A percentile compares a stretch with the other conserved stretches of the same genome.
Evolutionary conservation across 192 early-diverging fungal species (phyloP).

Genomic region (Entomortierella lignicola): DNA sequence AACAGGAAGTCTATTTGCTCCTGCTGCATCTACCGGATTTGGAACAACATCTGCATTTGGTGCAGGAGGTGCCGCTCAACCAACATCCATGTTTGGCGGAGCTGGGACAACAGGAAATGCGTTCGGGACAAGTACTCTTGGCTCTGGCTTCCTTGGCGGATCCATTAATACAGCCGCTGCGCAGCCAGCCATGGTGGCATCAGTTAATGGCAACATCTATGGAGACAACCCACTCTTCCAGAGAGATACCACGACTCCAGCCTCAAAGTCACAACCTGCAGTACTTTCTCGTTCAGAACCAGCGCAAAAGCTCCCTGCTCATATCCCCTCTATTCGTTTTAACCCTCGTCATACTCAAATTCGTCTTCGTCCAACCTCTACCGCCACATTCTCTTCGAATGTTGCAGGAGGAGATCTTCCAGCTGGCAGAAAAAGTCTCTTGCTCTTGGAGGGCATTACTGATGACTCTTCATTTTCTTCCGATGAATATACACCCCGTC

Average conservation of each 20-base stretch:
- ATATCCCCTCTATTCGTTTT: constrained; percentile 78
- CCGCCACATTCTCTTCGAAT: constrained; percentile 47
- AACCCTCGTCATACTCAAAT: constrained; percentile 77
- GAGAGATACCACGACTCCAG: constrained; percentile 58
- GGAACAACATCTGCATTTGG: constrained; percentile 30
- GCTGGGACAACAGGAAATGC: constrained; percentile 10
- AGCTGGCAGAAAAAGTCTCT: constrained; percentile 44
- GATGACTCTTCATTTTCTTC: constrained; percentile 64
- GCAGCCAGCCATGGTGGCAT: constrained; percentile 70
- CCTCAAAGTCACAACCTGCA: constrained; percentile 33
- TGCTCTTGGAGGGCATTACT: constrained; percentile 52
- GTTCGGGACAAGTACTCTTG: constrained; percentile 43
- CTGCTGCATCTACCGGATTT: constrained; percentile 15
- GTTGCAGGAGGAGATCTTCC: constrained; percentile 33
- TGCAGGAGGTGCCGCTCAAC: constrained; percentile 2
- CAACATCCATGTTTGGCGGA: constrained; percentile 28
- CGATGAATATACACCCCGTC: constrained; percentile 77
- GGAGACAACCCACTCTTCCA: constrained; percentile 87
- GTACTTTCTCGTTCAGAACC: constrained; percentile 49
- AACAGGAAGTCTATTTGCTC: constrained; percentile 17
- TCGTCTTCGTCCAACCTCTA: constrained; percentile 39
- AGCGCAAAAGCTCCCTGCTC: constrained; percentile 73
- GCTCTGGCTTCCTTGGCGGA: constrained; percentile 56
- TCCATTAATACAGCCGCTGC: constrained; percentile 55
- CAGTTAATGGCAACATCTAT: constrained; percentile 89